Conservation (phyloP, 2,329 filamentous ascomycete genomes). For the Cercospora sesami region DNA sequence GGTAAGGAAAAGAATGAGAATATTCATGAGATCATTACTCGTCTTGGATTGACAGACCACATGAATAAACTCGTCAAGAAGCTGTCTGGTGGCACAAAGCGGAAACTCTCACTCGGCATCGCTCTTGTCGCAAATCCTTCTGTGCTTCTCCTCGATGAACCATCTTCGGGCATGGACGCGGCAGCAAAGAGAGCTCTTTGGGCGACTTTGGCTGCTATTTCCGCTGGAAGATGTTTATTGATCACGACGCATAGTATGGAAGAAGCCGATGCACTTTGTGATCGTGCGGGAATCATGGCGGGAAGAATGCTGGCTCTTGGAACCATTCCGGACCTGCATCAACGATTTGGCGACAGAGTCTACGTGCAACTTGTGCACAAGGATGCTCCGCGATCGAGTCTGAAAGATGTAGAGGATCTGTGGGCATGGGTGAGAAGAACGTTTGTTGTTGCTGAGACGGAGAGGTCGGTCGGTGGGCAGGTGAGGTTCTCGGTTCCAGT, state of each 20-base stretch:
- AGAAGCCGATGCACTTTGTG: constrained; percentile 81
- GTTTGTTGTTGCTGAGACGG: constrained; percentile 66
- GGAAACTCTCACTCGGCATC: constrained; percentile 81
- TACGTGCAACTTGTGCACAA: constrained; percentile 76
- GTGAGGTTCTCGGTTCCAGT: constrained; percentile 70
- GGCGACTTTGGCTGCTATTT: constrained; percentile 71
- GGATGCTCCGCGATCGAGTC: constrained; percentile 68
- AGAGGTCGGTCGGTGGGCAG: constrained; percentile 74
- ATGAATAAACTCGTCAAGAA: constrained; percentile 70
- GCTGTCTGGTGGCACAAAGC: constrained; percentile 83
- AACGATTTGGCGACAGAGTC: constrained; percentile 65
- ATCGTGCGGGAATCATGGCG: constrained; percentile 78
- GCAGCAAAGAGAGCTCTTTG: constrained; percentile 87
- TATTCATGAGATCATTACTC: constrained; percentile 68
- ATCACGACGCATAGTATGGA: constrained; percentile 95
- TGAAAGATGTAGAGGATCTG: constrained; percentile 65
- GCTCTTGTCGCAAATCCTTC: constrained; percentile 86
- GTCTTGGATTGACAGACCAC: constrained; percentile 72
- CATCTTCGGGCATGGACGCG: constrained; percentile 81
- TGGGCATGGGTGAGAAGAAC: constrained; percentile 62
- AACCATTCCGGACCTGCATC: constrained; percentile 67
- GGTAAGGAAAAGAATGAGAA: constrained; percentile 67
- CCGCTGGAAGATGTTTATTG: constrained; percentile 73
- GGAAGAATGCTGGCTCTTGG: constrained; percentile 76
- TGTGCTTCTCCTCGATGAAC: constrained; percentile 82